Percentiles rank a stretch among this genome's conserved stretches.
phyloP scores from a whole-genome alignment of 2,329 filamentous ascomycete species.

The Pyricularia sp. region DNA sequence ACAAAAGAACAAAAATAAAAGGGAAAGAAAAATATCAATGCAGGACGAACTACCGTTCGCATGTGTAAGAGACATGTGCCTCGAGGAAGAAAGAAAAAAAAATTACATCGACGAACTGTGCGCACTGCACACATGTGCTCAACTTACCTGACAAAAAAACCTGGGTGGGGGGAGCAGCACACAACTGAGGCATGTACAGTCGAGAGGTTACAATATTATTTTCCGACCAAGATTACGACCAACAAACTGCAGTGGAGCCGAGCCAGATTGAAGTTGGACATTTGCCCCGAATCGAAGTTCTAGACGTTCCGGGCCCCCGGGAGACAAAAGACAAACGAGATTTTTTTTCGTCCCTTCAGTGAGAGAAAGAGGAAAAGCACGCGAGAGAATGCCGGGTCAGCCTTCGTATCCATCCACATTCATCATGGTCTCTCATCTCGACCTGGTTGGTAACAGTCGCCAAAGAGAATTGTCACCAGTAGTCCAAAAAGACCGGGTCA shows the following conservation, averaged over 20 bases:
- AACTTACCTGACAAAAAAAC: neutral
- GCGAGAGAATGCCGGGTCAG: neutral
- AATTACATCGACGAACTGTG: neutral
- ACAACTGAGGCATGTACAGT: no score
- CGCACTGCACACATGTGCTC: neutral
- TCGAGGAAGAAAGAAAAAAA: no score
- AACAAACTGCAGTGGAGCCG: neutral
- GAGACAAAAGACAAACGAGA: neutral
- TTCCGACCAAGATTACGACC: neutral
- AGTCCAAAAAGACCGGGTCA: neutral
- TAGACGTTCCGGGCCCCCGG: neutral
- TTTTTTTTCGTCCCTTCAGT: neutral
- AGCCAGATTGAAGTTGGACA: neutral
- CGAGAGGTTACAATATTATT: neutral
- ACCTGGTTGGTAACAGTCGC: neutral
- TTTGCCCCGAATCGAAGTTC: neutral
- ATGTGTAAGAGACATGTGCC: neutral
- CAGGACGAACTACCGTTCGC: neutral
- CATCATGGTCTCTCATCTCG: neutral
- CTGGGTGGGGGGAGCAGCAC: no score
- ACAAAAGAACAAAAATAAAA: neutral
- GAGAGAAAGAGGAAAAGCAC: neutral
- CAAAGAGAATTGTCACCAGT: neutral
- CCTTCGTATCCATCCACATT: neutral
- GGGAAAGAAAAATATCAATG: neutral